phyloP scores from a whole-genome alignment of 768 basidiomycete genomes.

The Rhodosporidiobolus odoratus region DNA sequence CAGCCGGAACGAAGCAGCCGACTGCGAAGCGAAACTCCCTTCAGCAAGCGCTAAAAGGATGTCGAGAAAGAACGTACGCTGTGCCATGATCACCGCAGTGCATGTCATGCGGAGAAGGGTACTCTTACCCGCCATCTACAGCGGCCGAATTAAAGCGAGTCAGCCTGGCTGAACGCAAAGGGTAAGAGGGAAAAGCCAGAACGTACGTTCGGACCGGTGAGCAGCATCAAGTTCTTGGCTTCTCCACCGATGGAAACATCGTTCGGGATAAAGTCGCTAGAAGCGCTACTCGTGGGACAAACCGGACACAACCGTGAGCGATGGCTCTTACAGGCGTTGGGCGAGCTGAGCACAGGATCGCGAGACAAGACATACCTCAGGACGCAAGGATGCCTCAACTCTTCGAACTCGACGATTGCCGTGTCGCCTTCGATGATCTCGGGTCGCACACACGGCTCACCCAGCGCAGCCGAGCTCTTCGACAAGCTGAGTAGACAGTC shows the following conservation, averaged over 20 bases:
- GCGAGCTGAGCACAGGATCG: too few relatives aligned
- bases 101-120: conserved; percentile 94
- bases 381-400: conserved; percentile 80
- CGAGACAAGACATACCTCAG: conserved; percentile 47
- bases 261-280: conserved; percentile 80
- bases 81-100: conserved; percentile 67
- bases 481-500: conserved; percentile 91
- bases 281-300: conserved; percentile 21
- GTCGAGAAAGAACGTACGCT: conserved; percentile 3
- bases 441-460: conserved; percentile 89
- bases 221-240: conserved; percentile 63
- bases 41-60: conserved; percentile 56
- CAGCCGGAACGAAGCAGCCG: conserved; percentile 90
- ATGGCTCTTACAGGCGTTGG: neutral
- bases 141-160: neutral
- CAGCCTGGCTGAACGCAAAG: neutral
- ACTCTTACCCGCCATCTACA: conserved; percentile 46
- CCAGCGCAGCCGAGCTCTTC: conserved; percentile 79
- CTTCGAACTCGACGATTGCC: conserved; percentile 79
- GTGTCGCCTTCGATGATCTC: conserved; percentile 73
- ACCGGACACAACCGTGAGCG: conserved; percentile 42
- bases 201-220: conserved; percentile 64
- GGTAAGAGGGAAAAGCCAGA: neutral
- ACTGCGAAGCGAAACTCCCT: conserved; percentile 58
- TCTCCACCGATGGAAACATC: conserved; percentile 77